Evolutionary conservation across 2,329 filamentous ascomycete genomes (phyloP), one percentile per base, ranked within the genome.

Genomic region (Alternaria alternata): DNA sequence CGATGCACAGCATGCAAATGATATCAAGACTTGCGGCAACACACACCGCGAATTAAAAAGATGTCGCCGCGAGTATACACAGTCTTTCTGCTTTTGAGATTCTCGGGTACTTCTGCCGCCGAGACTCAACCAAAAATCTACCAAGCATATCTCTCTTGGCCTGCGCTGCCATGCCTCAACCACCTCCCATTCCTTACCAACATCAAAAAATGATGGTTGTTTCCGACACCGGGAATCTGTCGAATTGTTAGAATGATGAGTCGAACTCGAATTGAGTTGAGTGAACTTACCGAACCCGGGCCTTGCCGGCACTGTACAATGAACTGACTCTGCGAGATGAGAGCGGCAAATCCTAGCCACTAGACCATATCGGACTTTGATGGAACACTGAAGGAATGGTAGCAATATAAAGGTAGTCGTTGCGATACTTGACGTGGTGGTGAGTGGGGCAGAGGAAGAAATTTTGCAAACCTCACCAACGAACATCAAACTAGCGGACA

Each of bases 191-290:
- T 14, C 2, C 14, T 7, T 16, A 38, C 14, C 9, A 12, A 36
- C 9, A 12, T 46, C 47, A 63, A 61, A 61, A 61, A 63, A 58
- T 26, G 46, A 43, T 43, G 16, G 38, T 9, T 43, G 20, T 47
- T 64, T 64, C 62, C 62, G 62, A 64, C 58, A 64, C 62, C 62
- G 62, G 62, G 62, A 64, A 64, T 62, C 46, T 46, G 28, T n/a
- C 14, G 24, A 18, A 24, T n/a, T 46, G 39, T 55, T 55, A 51
- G 47, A 16, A 46, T 16, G 34, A 6, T 16, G 28, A 24, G 12
- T 51, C 34, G 47, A 55, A 55, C 12, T 16, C 6, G 20, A 14
- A 11, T 12, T 16, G 32, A 36, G 1, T 6, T 32, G 24, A 3
- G 26, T 28, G n/a, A 55, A 43, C 51, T 54, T 49, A 59, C 57